A percentile compares a stretch with the other conserved stretches of the same genome.
phyloP scores from a whole-genome alignment of 2,329 filamentous ascomycete genomes.

The Cercospora beticola region DNA sequence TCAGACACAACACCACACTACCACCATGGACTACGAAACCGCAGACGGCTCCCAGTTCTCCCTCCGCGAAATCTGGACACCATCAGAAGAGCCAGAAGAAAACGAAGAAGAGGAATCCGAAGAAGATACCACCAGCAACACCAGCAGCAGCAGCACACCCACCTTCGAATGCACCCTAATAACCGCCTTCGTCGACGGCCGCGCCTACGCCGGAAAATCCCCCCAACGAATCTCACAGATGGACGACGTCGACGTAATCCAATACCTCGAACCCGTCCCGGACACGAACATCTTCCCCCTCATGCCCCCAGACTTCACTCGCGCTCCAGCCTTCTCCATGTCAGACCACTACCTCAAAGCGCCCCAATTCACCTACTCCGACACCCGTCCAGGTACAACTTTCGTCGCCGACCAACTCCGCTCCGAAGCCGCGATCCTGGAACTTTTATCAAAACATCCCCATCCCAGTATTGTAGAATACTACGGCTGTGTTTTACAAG shows the following conservation, averaged over 20 bases:
- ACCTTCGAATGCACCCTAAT: constrained; percentile 28
- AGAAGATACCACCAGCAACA: not conserved
- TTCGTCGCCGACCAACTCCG: constrained; percentile 35
- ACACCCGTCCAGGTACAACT: constrained; percentile 31
- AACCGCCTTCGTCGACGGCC: constrained; percentile 33
- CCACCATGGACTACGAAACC: constrained; percentile 34
- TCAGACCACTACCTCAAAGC: constrained; percentile 35
- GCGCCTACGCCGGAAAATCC: constrained; percentile 29
- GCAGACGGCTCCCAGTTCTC: constrained; percentile 34
- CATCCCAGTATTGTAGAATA: constrained; percentile 36
- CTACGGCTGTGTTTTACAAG: constrained; percentile 34
- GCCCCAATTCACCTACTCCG: constrained; percentile 34
- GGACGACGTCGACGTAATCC: constrained; percentile 30
- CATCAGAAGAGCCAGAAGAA: not conserved
- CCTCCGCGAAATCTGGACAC: constrained; percentile 27
- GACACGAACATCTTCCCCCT: constrained; percentile 31
- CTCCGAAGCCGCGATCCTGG: constrained; percentile 32
- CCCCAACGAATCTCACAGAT: constrained; percentile 23
- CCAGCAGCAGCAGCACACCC: constrained; percentile 12
- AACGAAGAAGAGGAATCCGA: not conserved
- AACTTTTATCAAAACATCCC: constrained; percentile 30
- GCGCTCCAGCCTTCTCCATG: constrained; percentile 22
- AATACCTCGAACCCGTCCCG: constrained; percentile 30
- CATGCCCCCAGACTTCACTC: constrained; percentile 24
- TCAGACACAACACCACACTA: not conserved